Conservation (phyloP, 2,329 filamentous ascomycete species). For the Zymoseptoria pseudotritici region DNA sequence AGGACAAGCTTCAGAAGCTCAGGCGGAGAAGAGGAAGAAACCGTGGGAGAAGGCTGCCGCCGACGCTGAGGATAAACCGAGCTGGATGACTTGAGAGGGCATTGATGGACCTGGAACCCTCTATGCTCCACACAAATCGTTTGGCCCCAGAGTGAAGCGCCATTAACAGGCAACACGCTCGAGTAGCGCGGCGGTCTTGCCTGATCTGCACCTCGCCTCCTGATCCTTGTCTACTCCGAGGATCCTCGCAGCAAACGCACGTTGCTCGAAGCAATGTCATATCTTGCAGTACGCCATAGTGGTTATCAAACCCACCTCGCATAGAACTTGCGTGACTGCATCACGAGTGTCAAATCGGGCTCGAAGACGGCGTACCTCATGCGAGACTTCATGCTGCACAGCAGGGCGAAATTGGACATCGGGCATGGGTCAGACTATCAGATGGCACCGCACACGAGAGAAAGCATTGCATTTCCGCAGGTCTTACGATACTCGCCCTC, state of each 20-base stretch:
- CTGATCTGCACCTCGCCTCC: not conserved
- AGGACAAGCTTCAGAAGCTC: constrained; percentile 55
- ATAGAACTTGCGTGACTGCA: no score
- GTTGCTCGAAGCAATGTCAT: no score
- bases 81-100: constrained; percentile 20
- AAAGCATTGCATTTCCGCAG: no score
- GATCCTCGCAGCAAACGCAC: not conserved
- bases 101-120: not conserved
- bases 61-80: constrained; percentile 15
- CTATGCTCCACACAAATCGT: not conserved
- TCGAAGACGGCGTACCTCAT: no score
- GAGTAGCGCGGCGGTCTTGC: not conserved
- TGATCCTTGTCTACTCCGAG: not conserved
- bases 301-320: no score
- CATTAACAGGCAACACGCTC: not conserved
- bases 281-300: no score
- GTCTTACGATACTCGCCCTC: no score
- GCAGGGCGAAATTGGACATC: no score
- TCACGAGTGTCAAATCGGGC: no score
- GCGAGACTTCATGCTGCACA: no score
- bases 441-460: no score
- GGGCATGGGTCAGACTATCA: no score
- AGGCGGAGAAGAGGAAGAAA: constrained; percentile 51
- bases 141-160: not conserved
- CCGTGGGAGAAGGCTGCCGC: constrained; percentile 68